Conservation (phyloP, 495 filamentous ascomycete species). For the Hyaloscypha hepaticicola region DNA sequence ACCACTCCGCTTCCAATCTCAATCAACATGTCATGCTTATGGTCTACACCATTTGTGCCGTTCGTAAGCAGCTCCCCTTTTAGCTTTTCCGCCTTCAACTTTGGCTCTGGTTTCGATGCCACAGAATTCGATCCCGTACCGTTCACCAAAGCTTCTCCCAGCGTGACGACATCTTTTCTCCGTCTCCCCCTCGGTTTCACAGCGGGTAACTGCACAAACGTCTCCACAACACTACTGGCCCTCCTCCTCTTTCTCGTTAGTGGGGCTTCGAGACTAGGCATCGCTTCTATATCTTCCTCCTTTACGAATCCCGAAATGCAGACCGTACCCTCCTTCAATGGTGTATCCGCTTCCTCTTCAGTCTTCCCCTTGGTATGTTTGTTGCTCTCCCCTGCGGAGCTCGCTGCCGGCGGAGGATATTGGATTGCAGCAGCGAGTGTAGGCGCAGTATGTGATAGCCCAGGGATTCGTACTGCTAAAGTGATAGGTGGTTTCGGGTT, state of each 20-base stretch:
- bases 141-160: neutral
- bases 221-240: neutral
- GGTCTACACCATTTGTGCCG: neutral
- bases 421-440: neutral
- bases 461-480: neutral
- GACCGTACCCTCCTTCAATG: neutral
- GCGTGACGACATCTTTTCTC: neutral
- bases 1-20: neutral
- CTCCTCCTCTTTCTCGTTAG: neutral
- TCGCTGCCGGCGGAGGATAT: too few relatives aligned
- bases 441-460: neutral
- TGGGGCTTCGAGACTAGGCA: neutral
- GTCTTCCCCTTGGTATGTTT: neutral
- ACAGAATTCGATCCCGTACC: neutral
- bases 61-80: neutral
- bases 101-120: neutral
- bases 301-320: neutral
- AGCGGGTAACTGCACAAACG: neutral
- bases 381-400: neutral
- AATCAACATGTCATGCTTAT: neutral
- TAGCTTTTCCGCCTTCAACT: neutral
- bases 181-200: neutral
- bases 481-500: neutral
- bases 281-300: neutral
- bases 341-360: neutral